Base-by-base conservation (phyloP, 1,284 basidiomycete species). In the Kalmanozyma brasiliensis region DNA sequence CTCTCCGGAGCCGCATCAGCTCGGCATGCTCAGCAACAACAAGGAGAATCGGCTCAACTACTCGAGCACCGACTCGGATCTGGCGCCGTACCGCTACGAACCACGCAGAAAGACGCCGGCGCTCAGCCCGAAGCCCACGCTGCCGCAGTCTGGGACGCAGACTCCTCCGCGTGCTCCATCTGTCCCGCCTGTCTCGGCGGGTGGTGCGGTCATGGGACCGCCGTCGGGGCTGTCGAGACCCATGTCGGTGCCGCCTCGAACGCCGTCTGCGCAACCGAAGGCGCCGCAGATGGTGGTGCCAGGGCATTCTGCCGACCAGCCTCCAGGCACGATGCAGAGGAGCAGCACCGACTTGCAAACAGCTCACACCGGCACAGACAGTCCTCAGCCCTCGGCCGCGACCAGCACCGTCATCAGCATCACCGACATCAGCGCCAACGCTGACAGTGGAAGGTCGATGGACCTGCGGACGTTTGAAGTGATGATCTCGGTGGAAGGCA, bases 401-500 rank as follows among this genome's bases (percentile, higher is more conserved):
- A 26, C 8, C 40, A 32, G 16, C 29, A 52, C 49, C 26, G 20
- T 46, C 20, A 46, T 78, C 43, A 56, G 60, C 46, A 53, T 78
- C 22, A 74, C 67, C 11, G 79, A 81, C 49, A 76, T 80, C 42
- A 76, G 75, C 26, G 41, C 68, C 19, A 69, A 75, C 29, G 74
- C 73, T 10, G 75, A 74, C 37, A 64, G 52, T 19, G 38, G 37
- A 13, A 61, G 52, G 23, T n/a, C 64, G 20, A 59, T 81, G 4
- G 76, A 79, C 35, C 32, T 61, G 11, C 67, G 68, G 19, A 72
- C 56, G 0, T 53, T 77, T 24, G 78, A 81, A 33, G 60, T 80
- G 33, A 78, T 81, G 65, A 70, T 80, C 42, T 75, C 75, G 20
- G 71, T 81, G 34, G 79, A 81, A 44, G 68, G 64, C 7, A 41